Base-by-base conservation (phyloP, 2,329 filamentous ascomycete species). In the Aspergillus quadrilineatus region DNA sequence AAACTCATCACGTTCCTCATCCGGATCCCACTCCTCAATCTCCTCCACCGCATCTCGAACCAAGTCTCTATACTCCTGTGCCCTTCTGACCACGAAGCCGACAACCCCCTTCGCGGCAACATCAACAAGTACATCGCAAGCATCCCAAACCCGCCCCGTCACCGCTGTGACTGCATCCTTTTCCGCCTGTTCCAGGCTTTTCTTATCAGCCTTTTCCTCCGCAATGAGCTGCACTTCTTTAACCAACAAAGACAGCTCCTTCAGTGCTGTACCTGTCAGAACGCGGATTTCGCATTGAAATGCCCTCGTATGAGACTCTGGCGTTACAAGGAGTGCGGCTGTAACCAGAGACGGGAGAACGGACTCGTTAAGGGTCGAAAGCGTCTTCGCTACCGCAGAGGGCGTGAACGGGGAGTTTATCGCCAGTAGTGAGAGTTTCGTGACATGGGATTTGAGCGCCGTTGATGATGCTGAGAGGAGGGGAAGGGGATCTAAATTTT, bases 341-440 rank as follows among this genome's bases (percentile, higher is more conserved):
- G 87, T 86, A 45, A 90, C 85, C 26, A 95, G 79, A 2, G 85
- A 89, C 0, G 90, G 89, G 0, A 96, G 79, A n/a, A 89, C 85
- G 0, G 85, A 86, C 10, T 84, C 80, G 22, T 87, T 81, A n/a
- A 96, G 80, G 56, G 92, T 86, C 34, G 84, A 81, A 4, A 97
- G 77, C 12, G 95, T 85, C 26, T 82, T 86, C 8, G 75, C 77
- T 34, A 96, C 80, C 4, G 90, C 92, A 0, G 87, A 86, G 0
- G 90, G 86, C 0, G 92, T 94, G 64, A 96, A 95, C 0, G 93
- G 92, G 15, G 90, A 83, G 67, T 90, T 96, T 67, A 95, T 89
- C 1, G 94, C 84, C 10, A 97, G 82, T 0, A 97, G 86, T 0
- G 90, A 93, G 28, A 97, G 81, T 61, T 96, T 96, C 5, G 92